phyloP scores from a whole-genome alignment of 208 protist species.

The Willaertia magna region DNA sequence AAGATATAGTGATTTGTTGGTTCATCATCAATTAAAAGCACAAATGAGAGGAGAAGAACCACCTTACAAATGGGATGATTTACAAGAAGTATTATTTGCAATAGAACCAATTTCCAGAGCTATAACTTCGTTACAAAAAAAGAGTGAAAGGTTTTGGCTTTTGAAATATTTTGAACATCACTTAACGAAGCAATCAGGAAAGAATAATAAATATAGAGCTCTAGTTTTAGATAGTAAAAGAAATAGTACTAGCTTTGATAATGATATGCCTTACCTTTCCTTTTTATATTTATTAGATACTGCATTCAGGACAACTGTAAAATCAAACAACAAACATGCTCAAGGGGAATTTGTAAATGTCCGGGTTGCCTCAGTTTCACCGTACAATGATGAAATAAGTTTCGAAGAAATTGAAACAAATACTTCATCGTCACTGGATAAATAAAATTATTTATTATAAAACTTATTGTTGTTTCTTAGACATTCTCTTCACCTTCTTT shows the following conservation, averaged over 20 bases:
- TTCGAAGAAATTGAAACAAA: neutral
- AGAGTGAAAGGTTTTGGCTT: neutral
- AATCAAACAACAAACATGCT: neutral
- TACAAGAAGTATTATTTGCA: neutral
- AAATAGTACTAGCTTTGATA: neutral
- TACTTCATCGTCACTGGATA: too few relatives aligned
- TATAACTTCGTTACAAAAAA: neutral
- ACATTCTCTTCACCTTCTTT: neutral
- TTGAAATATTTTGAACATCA: conserved; percentile 11
- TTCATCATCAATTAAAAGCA: conserved; percentile 1
- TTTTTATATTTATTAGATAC: neutral
- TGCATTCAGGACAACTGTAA: neutral
- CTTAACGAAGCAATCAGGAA: neutral
- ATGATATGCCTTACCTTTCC: neutral
- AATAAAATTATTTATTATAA: too few relatives aligned
- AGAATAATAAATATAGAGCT: neutral
- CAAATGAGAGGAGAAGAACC: neutral
- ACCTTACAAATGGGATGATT: neutral
- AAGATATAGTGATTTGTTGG: neutral
- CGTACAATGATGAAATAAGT: neutral
- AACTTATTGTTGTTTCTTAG: neutral
- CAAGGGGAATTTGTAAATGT: neutral
- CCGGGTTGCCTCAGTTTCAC: neutral
- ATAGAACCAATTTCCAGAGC: neutral
- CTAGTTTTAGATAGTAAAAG: neutral